A percentile compares a stretch with the other conserved stretches of the same genome.
These are phyloP conservation scores for Trichoderma polysporum DNA, from an alignment of 2,329 filamentous ascomycete species.

Conservation along the genomic window DNA sequence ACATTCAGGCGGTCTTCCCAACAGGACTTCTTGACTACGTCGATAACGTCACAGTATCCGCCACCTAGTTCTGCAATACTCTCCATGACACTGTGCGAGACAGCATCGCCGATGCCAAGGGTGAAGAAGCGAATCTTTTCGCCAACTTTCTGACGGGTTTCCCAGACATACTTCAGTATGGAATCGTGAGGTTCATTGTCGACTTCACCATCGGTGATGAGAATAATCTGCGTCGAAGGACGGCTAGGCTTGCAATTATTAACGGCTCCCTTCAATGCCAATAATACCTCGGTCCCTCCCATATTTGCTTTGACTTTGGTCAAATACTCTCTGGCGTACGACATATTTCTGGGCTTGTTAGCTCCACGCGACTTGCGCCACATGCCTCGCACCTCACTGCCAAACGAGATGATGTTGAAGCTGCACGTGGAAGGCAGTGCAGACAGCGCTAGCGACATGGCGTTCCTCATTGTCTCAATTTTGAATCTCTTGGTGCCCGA, in stretches of 20 bases:
- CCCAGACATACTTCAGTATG: neutral
- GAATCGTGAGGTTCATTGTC: neutral
- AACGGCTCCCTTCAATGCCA: neutral
- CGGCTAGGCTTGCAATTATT: neutral
- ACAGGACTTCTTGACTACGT: neutral
- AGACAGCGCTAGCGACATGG: neutral
- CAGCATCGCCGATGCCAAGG: neutral
- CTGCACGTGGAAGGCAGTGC: neutral
- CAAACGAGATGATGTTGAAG: neutral
- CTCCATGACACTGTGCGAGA: neutral
- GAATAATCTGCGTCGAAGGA: neutral
- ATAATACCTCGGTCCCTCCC: neutral
- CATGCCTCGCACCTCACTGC: neutral
- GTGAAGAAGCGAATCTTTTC: neutral
- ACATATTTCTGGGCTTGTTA: neutral
- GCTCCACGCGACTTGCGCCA: neutral
- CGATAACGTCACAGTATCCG: neutral
- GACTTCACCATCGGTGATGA: neutral
- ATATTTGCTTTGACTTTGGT: neutral
- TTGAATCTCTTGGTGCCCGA: neutral
- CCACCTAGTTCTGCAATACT: neutral
- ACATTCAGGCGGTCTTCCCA: neutral
- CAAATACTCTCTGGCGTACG: neutral
- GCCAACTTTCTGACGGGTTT: neutral
- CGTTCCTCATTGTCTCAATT: neutral